Base-by-base conservation (phyloP, 2,329 filamentous ascomycete species). In the Colletotrichum shisoi region DNA sequence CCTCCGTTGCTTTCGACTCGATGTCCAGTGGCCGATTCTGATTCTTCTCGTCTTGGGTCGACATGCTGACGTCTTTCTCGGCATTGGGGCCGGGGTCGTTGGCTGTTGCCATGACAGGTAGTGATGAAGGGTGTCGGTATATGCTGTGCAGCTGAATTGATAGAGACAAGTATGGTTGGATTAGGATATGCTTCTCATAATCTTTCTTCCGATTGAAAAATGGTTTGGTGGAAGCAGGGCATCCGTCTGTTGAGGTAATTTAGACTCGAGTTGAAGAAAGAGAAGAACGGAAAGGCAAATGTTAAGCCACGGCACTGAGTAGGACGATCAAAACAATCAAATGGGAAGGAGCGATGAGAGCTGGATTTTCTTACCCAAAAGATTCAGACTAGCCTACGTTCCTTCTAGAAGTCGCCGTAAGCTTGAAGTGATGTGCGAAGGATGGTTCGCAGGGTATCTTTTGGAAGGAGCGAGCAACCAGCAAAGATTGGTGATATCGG, bases 51-150 rank as follows among this genome's bases (percentile, higher is more conserved):
- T 45, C 46, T 21, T 49, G 44, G 15, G 40, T 34, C 27, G 57
- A 53, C 39, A 67, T 9, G 15, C 31, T 37, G 40, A 67, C 13
- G 40, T 31, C 63, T 44, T 68, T 68, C 40, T 68, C 66, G 27
- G 56, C 57, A 24, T 68, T 44, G 17, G 40, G 61, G 17, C 52
- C 56, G 13, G 40, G 61, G 17, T 40, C 56, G 3, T 62, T 34
- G 57, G 57, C 34, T 39, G 42, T 57, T 3, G 62, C 57, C 66
- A 68, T 68, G 37, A 19, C 58, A 62, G 34, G 17, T 56, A 21
- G 17, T 27, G 9, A 39, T 39, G 53, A 7, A 9, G 9, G n/a
- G 19, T 17, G 9, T 15, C 8, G 13, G 21, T 27, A 17, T 34
- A 21, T 31, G 12, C 12, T 31, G 34, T 4, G 37, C 31, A 7